phyloP scores from a whole-genome alignment of 805 yeast species.

The Spathaspora sp. region DNA sequence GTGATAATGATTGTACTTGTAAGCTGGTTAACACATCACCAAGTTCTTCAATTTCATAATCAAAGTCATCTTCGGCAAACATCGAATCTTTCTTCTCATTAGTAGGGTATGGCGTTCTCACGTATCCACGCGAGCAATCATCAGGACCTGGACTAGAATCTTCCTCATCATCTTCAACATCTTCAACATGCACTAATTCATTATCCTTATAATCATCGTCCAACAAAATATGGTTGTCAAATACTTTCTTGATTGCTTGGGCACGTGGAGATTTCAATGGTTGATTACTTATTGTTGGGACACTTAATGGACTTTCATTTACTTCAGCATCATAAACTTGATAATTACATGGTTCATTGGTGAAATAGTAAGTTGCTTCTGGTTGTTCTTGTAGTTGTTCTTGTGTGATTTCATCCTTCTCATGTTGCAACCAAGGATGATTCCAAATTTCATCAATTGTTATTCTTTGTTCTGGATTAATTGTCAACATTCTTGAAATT shows the following conservation, averaged over 20 bases:
- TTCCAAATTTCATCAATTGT: constrained; percentile 61
- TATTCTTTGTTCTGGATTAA: constrained; percentile 65
- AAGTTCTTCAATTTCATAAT: constrained; percentile 15
- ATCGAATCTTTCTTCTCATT: constrained; percentile 16
- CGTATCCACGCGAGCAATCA: constrained; percentile 32
- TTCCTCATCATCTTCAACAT: constrained; percentile 14
- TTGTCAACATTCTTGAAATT: constrained; percentile 61
- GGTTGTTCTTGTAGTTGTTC: neutral
- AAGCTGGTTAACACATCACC: constrained; percentile 22
- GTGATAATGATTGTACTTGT: constrained; percentile 5
- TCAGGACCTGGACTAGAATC: neutral
- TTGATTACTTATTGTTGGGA: constrained; percentile 4
- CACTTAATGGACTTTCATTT: constrained; percentile 7
- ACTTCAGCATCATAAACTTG: constrained; percentile 5
- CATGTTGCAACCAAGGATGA: constrained; percentile 63
- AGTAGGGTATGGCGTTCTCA: constrained; percentile 40
- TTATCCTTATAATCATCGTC: constrained; percentile 4
- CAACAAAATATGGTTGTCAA: constrained; percentile 42
- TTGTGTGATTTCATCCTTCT: constrained; percentile 3
- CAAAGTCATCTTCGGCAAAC: constrained; percentile 12
- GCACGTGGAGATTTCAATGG: constrained; percentile 32
- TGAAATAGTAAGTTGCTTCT: constrained; percentile 5
- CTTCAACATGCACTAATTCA: constrained; percentile 22
- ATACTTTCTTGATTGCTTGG: constrained; percentile 38
- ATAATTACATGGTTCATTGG: constrained; percentile 5